Evolutionary conservation across 2,329 filamentous ascomycete species (phyloP).

Genomic region (Aspergillus arachidicola): DNA sequence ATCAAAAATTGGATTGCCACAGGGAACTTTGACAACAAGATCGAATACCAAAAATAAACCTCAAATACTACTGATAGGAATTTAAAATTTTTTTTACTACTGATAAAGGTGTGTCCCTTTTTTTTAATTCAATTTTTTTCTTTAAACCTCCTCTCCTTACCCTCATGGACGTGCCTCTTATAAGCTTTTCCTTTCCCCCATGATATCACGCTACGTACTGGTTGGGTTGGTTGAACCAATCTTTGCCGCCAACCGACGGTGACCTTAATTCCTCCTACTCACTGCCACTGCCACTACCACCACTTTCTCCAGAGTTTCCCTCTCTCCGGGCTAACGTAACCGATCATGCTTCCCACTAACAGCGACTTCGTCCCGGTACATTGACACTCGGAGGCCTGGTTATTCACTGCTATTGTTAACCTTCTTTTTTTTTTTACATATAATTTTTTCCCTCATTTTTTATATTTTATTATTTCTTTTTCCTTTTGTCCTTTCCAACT

Average conservation of each 20-base stretch:
- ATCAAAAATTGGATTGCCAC: not conserved
- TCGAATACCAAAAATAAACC: not conserved
- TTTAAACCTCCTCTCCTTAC: not conserved
- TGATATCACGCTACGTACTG: constrained; percentile 1
- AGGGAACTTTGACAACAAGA: not conserved
- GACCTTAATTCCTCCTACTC: not conserved
- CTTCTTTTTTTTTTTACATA: constrained; percentile 6
- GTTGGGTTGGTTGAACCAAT: constrained; percentile 1
- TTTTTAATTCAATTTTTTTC: not conserved
- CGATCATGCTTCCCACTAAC: constrained; percentile 6
- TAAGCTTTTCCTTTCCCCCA: not conserved
- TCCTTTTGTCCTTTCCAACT: not conserved
- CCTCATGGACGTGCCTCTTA: not conserved
- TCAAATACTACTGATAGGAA: not conserved
- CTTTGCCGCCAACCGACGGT: constrained; percentile 1
- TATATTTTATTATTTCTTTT: not conserved
- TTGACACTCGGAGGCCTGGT: not conserved
- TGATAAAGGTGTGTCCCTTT: not conserved
- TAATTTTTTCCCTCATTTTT: not conserved
- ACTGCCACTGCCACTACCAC: not conserved
- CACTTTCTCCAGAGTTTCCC: not conserved
- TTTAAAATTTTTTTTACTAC: not conserved
- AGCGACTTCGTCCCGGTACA: not conserved
- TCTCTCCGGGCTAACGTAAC: constrained; percentile 9
- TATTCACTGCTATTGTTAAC: not conserved